Base-by-base conservation (phyloP, 176 grass and related monocot genomes). In the Sorghum bicolor region DNA sequence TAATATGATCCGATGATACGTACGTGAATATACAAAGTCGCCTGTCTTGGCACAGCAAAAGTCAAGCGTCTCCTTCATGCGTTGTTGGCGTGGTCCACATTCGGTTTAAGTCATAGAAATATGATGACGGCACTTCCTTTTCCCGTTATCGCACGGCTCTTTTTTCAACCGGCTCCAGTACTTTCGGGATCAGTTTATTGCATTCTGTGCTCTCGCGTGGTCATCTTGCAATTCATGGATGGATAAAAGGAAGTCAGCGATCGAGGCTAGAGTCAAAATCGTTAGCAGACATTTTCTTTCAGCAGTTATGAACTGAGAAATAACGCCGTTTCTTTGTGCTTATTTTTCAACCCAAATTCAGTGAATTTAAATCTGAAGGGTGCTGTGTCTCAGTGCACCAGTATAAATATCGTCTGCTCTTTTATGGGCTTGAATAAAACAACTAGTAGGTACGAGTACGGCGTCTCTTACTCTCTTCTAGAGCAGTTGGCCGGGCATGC, bases 101-200 rank as follows among this genome's bases (percentile, higher is more conserved):
- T 85, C 52, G 62, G 77, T 76, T 81, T 63, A 28, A 70, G 87
- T 53, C 71, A 44, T 39, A 31, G 69, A 89, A 89, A 89, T 50
- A 75, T 63, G 76, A 69, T 80, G 48, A 32, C 11, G 67, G n/a
- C 60, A 3, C 31, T 76, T 75, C 14, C 4, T 63, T 69, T 25
- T 12, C 26, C 36, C 47, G 82, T 53, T 47, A 19, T 61, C 4
- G 75, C 87, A 74, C 58, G 58, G 58, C 29, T 40, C 10, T 20
- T 30, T 22, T 55, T n/a, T 7, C 30, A 58, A 58, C 53, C 53
- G 53, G 53, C 53, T 10, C 22, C 22, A 48, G 45, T 48, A 48
- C 15, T 48, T 48, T 17, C 17, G 15, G 17, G 15, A 17, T 17
- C 1, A 48, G 53, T 58, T 58, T 24, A 58, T n/a, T 2, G 20